Evolutionary conservation across 805 yeast species (phyloP).

Genomic region (Candida corydali): DNA sequence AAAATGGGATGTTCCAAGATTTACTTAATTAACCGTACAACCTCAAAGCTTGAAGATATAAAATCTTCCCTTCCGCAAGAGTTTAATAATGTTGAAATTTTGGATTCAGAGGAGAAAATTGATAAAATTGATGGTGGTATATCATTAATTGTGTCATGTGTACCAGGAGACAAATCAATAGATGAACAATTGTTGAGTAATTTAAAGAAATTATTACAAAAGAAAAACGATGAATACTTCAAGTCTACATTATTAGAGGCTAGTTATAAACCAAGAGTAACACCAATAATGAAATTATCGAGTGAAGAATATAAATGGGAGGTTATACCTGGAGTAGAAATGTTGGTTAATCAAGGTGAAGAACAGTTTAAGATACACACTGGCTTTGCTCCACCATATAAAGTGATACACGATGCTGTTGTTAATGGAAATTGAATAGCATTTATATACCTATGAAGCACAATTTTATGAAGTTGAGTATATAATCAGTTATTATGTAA

Average conservation of each 20-base stretch:
- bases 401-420: constrained; percentile 60
- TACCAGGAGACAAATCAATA: constrained; percentile 77
- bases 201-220: constrained; percentile 45
- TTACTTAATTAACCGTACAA: constrained; percentile 78
- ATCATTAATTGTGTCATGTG: constrained; percentile 67
- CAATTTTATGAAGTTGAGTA: too few relatives aligned
- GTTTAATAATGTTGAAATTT: constrained; percentile 55
- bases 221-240: constrained; percentile 31
- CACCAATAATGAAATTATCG: constrained; percentile 84
- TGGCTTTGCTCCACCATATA: constrained; percentile 59
- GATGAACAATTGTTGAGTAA: constrained; percentile 47
- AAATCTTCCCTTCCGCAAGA: constrained; percentile 55
- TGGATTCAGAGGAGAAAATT: constrained; percentile 48
- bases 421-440: constrained; percentile 11
- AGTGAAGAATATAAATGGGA: constrained; percentile 59
- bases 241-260: constrained; percentile 75
- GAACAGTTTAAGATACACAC: constrained; percentile 82
- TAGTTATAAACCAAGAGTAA: constrained; percentile 85
- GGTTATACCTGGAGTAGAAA: constrained; percentile 86
- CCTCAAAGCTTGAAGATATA: constrained; percentile 57
- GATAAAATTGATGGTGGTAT: constrained; percentile 42
- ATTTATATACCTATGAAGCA: neutral
- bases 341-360: constrained; percentile 91
- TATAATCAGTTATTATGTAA: too few relatives aligned
- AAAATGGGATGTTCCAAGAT: constrained; percentile 73